Conservation (phyloP, 768 basidiomycete species). For the Tulasnella sp. region DNA sequence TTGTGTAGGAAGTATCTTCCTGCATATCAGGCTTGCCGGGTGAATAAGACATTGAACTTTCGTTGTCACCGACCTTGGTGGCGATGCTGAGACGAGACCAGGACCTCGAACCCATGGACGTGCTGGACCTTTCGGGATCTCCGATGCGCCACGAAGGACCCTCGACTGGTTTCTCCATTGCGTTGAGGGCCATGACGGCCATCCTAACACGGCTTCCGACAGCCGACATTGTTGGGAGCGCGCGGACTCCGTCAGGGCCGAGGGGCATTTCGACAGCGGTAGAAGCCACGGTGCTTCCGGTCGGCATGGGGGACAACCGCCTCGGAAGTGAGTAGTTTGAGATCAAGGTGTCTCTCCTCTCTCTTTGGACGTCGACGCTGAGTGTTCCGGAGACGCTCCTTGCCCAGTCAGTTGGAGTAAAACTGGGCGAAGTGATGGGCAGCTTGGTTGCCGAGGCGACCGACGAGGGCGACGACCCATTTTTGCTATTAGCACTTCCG, state of each 20-base stretch:
- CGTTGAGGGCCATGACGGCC: constrained; percentile 10
- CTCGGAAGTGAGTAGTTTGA: background rate
- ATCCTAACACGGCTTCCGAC: constrained; percentile 8
- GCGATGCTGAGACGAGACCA: constrained; percentile 13
- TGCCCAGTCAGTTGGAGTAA: background rate
- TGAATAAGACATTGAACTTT: too few relatives aligned
- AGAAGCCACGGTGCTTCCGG: constrained; percentile 5
- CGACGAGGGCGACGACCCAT: background rate
- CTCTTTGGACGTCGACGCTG: background rate
- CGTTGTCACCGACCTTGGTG: background rate
- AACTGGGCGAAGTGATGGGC: background rate
- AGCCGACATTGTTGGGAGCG: background rate
- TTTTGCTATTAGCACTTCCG: background rate
- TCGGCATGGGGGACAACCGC: background rate
- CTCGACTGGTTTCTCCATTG: constrained; percentile 2
- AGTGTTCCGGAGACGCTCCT: background rate
- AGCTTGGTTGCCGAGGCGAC: background rate
- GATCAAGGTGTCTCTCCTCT: constrained; percentile 5
- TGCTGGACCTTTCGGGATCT: constrained; percentile 5
- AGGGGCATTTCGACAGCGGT: background rate
- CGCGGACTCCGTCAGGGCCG: background rate
- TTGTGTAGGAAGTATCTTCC: too few relatives aligned
- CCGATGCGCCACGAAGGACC: background rate
- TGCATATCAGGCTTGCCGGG: too few relatives aligned
- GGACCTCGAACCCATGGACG: background rate